Evolutionary conservation across 148 eudicot species (phyloP).

Genomic region (Persicaria maculosa): DNA sequence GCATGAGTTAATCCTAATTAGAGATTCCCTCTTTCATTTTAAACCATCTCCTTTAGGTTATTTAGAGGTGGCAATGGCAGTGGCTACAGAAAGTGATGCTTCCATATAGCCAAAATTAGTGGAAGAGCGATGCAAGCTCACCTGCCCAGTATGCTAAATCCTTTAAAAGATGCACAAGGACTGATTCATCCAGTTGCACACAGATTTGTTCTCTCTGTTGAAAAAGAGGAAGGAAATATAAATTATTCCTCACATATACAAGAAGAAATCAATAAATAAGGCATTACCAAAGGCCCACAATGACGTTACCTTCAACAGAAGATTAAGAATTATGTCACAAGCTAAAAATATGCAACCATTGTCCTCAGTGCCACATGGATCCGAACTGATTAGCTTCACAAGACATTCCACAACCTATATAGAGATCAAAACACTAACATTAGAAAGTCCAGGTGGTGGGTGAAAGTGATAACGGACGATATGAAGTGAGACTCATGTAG

Average conservation of each 20-base stretch:
- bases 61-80: background rate
- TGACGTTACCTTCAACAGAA: conserved; percentile 64
- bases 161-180: conserved; percentile 48
- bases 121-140: conserved; percentile 18
- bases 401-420: conserved; percentile 59
- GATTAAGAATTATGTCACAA: conserved; percentile 76
- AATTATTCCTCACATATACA: background rate
- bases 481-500: background rate
- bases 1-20: background rate
- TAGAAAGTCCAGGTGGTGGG: background rate
- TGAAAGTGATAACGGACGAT: background rate
- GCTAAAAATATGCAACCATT: conserved; percentile 52
- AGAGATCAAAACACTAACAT: conserved; percentile 1
- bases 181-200: conserved; percentile 43
- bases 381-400: conserved; percentile 39
- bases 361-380: conserved; percentile 29
- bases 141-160: conserved; percentile 68
- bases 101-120: background rate
- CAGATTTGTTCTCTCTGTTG: conserved; percentile 49
- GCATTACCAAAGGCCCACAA: conserved; percentile 1
- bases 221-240: conserved; percentile 1
- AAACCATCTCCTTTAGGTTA: background rate
- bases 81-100: background rate
- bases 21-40: background rate
- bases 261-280: background rate